Evolutionary conservation across 1,284 basidiomycete genomes (phyloP), one percentile per base, ranked within the genome.

Genomic region (Ganoderma lucidum): DNA sequence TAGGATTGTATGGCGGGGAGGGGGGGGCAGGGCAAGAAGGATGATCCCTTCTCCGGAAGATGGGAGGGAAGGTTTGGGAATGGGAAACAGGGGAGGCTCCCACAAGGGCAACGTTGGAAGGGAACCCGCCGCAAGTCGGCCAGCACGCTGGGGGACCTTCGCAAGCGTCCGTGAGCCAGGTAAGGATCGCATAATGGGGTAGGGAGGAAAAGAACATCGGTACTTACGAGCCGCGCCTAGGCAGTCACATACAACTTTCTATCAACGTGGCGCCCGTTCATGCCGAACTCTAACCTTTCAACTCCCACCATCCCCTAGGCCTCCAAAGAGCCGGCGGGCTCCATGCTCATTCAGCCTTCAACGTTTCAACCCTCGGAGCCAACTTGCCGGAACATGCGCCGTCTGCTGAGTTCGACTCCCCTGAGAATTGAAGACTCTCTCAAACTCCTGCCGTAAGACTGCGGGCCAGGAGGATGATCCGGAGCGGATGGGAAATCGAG

Each of bases 241-340:
- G 59, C 23, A 61, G 14, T 44, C 32, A 23, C 30, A 10, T 9
- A 56, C 30, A 35, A n/a, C 56, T 39, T 8, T 59, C 59, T 41
- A 19, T n/a, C 39, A 61, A 61, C 39, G 39, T 61, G 59, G 41
- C 59, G 59, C 59, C 59, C 59, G 44, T 41, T 44, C 39, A 23
- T 6, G 23, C 39, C 59, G 39, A 61, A 61, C 59, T 61, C 59
- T 61, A 61, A 41, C 39, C 39, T 51, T 28, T 51, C 23, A 14
- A 51, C 23, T 28, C 59, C 59, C 56, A 6, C 15, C 30, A 10
- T 23, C 19, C 17, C 14, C 23, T 37, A 30, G 19, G 12, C 15
- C 14, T 42, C 23, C 9, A 6, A 6, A 39, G n/a, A 30, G 23
- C 37, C 15, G 39, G 23, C 39, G 23, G 59, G 23, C 39, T 37